Evolutionary conservation across 139 green algal species (phyloP), one percentile per base, ranked within the genome.

Genomic region (Chlorella sp.): DNA sequence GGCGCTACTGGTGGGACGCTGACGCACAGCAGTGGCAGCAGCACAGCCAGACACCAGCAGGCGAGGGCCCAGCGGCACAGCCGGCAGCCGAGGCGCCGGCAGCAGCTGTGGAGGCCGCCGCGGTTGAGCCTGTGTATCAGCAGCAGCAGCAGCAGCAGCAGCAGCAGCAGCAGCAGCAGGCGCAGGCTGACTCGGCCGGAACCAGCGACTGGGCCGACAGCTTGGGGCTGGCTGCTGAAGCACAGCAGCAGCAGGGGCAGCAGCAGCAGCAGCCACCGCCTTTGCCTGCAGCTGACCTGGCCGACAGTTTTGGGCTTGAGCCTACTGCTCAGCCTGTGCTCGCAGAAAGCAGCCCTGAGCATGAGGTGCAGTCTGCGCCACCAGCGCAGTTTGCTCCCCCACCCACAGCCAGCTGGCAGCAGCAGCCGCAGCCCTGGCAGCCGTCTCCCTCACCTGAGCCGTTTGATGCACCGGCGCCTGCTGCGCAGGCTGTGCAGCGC

Each of bases 1-100:
- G 84, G 84, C 72, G 64, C 60, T 88, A 88, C 62, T 84, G 72
- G 43, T 88, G 76, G 76, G 74, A 84, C 13, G 62, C 51, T 14
- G 28, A 0, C n/a, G 17, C 22, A 2, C 84, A 88, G 84, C 43
- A 72, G 40, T 88, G 84, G 84, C 60, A 78, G 60, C 54, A 73
- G 48, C 48, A 85, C 81, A 34, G 38, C 43, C 56, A 62, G 34
- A 34, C 65, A 9, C 54, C n/a, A 40, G 51, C 62, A 4, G 34
- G 17, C 2, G n/a, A 41, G 46, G 76, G 9, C 36, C 78, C 41
- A 30, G 32, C 64, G 1, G 5, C 7, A 17, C 48, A 24, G 76
- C 44, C 19, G 17, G 32, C n/a, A 46, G 62, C 34, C 20, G 46
- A 76, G 44, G 24, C 72, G 14, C 60, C 30, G 40, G 32, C 60